Conservation (phyloP, 2,329 filamentous ascomycete genomes). For the Esteya vermicola region DNA sequence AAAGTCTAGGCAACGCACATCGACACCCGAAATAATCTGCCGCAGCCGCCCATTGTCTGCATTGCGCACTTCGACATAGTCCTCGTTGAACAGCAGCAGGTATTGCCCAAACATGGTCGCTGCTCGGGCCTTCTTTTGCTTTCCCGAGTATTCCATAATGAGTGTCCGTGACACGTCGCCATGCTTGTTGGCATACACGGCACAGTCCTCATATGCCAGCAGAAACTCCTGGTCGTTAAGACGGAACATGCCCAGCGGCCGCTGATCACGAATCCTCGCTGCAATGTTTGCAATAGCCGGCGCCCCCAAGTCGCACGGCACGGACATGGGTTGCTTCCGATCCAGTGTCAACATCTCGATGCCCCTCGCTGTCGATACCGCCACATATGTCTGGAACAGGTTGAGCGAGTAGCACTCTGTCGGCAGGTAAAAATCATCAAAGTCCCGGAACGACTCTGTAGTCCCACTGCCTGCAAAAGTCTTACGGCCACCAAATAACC, state of each 20-base stretch:
- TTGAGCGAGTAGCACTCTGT: constrained; percentile 91
- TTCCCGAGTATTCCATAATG: constrained; percentile 98
- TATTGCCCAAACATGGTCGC: constrained; percentile 88
- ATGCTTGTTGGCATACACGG: constrained; percentile 96
- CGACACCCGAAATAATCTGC: constrained; percentile 85
- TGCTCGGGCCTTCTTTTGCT: constrained; percentile 58
- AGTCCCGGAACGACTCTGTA: constrained; percentile 95
- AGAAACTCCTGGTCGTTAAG: constrained; percentile 87
- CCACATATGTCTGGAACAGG: constrained; percentile 87
- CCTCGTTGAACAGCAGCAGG: constrained; percentile 82
- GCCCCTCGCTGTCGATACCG: constrained; percentile 79
- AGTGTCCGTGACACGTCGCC: constrained; percentile 87
- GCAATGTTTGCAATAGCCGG: constrained; percentile 76
- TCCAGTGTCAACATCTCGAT: constrained; percentile 94
- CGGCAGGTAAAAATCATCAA: constrained; percentile 97
- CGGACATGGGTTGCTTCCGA: constrained; percentile 90
- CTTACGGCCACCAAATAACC: constrained; percentile 46
- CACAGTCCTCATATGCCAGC: constrained; percentile 87
- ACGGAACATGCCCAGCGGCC: constrained; percentile 90
- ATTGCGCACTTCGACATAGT: constrained; percentile 94
- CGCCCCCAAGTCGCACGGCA: constrained; percentile 65
- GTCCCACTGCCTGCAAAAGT: constrained; percentile 41
- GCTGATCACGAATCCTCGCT: constrained; percentile 65
- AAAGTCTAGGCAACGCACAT: constrained; percentile 83
- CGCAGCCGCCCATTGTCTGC: constrained; percentile 87